Conservation (phyloP, 2,329 filamentous ascomycete species). For the Escovopsis sp. region DNA sequence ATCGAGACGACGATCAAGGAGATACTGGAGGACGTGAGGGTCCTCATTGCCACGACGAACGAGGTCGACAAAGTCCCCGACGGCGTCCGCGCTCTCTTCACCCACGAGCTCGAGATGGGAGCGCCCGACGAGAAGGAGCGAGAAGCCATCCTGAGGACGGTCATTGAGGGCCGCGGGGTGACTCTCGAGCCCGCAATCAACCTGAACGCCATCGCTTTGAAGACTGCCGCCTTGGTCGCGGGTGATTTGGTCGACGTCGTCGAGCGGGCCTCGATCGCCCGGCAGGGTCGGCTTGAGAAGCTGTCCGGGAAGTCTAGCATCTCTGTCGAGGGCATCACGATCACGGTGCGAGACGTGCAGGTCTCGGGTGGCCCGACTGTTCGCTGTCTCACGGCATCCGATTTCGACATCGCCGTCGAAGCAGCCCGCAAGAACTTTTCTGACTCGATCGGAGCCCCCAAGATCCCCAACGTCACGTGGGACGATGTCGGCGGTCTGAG, state of each 20-base stretch:
- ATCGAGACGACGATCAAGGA: constrained; percentile 78
- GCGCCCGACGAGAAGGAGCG: constrained; percentile 87
- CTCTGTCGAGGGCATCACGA: constrained; percentile 16
- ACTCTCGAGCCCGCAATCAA: constrained; percentile 74
- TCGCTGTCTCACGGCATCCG: constrained; percentile 61
- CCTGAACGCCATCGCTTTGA: constrained; percentile 70
- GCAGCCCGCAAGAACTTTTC: constrained; percentile 96
- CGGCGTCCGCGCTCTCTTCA: constrained; percentile 78
- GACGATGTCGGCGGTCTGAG: constrained; percentile 86
- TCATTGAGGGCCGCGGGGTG: constrained; percentile 62
- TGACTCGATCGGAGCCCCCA: constrained; percentile 90
- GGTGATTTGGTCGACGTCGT: constrained; percentile 91
- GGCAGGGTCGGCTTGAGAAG: constrained; percentile 58
- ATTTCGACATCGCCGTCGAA: constrained; percentile 89
- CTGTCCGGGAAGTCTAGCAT: constrained; percentile 39
- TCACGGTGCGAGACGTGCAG: constrained; percentile 71
- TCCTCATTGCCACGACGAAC: constrained; percentile 85
- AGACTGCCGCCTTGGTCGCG: constrained; percentile 89
- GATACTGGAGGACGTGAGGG: constrained; percentile 62
- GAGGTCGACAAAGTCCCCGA: constrained; percentile 92
- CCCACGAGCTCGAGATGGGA: constrained; percentile 84
- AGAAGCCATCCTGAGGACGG: constrained; percentile 69
- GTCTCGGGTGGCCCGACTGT: constrained; percentile 71
- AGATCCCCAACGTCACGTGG: constrained; percentile 96
- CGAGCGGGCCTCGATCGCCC: constrained; percentile 70